Evolutionary conservation across 257 asterid genomes (phyloP).

Genomic region (Oldenlandia corymbosa): DNA sequence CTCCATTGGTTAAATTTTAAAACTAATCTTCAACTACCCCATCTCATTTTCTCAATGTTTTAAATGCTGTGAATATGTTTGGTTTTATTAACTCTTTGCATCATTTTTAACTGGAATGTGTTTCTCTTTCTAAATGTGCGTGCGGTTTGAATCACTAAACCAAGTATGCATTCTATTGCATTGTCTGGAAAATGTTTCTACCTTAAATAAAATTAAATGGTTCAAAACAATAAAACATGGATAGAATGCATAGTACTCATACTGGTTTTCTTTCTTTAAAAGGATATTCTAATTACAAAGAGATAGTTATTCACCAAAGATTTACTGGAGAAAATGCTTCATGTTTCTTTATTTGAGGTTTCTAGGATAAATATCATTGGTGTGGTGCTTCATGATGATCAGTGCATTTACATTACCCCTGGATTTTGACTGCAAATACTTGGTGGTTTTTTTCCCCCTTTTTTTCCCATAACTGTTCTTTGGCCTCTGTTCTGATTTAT

Average conservation of each 20-base stretch:
- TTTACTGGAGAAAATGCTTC: neutral
- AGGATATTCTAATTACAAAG: neutral
- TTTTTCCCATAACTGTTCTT: conserved; percentile 11
- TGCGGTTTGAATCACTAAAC: neutral
- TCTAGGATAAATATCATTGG: neutral
- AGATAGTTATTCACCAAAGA: neutral
- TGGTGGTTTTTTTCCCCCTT: conserved; percentile 6
- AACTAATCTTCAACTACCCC: neutral
- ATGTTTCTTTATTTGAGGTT: neutral
- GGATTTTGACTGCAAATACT: neutral
- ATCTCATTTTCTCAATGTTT: neutral
- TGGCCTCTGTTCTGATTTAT: conserved; percentile 21
- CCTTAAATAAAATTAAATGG: neutral
- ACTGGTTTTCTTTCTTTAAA: neutral
- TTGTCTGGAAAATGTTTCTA: neutral
- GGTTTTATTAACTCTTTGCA: too few relatives aligned
- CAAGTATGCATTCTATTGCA: neutral
- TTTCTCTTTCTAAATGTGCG: too few relatives aligned
- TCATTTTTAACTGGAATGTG: too few relatives aligned
- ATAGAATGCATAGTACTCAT: too few relatives aligned
- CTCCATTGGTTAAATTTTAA: neutral
- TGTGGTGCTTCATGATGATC: neutral
- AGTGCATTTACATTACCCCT: neutral
- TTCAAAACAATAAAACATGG: too few relatives aligned
- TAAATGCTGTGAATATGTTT: neutral